Base-by-base conservation (phyloP, 768 basidiomycete genomes). In the Phaeotremella fagi region DNA sequence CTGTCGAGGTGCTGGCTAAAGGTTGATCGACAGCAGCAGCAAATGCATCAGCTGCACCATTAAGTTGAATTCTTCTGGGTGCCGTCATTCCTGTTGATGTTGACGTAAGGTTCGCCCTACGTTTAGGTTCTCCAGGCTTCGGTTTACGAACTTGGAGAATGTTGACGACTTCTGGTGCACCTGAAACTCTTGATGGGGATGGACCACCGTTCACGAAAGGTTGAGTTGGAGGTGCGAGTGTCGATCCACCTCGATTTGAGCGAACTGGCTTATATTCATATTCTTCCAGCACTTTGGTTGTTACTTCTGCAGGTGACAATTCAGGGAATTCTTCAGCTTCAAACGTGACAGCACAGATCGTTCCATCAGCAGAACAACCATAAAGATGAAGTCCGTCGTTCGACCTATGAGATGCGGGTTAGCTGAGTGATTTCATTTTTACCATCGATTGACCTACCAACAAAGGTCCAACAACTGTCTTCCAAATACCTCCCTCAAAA, bases 321-420 rank as follows among this genome's bases (percentile, higher is more conserved):
- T 73, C 63, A 0, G 71, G 68, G 16, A 73, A 63, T 42, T 77
- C 77, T 12, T 45, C 48, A 9, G 57, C 45, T 4, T 87, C 85
- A 64, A 98, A 98, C 60, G 81, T 79, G 75, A 95, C 88, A 1
- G 85, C 89, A 1, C 85, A 89, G 50, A 98, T 83, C 0, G 91
- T 91, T 1, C 95, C 95, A 69, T 99, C 95, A 0, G 90, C 94
- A 0, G 92, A 95, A 55, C 88, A 90, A 0, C 90, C 91, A 63
- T 94, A 98, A 0, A 99, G 80, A 1, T 87, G 87, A 41, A 87
- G 79, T 7, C 95, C 95, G 68, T 98, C 92, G 74, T 82, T 83
- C 7, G 91, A 91, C 91, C 91, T 95, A 59, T 6, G 3, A 18
- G 36, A 55, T 54, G 46, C 14, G 36, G 27, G 18, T 27, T 18